phyloP scores from a whole-genome alignment of 2,329 filamentous ascomycete genomes.

The Colletotrichum lindemuthianum region DNA sequence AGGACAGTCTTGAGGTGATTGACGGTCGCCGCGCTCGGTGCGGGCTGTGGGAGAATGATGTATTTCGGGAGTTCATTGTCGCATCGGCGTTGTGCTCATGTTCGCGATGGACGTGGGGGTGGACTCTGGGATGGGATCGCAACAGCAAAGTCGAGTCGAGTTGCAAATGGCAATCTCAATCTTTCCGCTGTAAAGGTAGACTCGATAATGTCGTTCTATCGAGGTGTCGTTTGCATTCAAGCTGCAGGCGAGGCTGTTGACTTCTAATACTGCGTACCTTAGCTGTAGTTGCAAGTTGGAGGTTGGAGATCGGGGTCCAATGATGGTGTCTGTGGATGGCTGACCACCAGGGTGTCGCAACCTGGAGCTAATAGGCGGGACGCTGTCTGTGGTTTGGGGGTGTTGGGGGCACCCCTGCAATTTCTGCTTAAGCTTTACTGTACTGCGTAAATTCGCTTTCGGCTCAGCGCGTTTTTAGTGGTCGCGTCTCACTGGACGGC shows the following conservation, averaged over 20 bases:
- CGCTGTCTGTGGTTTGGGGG: not conserved
- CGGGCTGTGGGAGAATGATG: slow-evolving; percentile 59
- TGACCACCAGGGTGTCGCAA: not conserved
- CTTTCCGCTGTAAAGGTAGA: not conserved
- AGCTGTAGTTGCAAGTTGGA: not conserved
- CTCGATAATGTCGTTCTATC: not conserved
- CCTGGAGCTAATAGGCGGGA: slow-evolving; percentile 2
- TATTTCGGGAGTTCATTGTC: slow-evolving; percentile 61
- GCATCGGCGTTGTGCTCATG: slow-evolving; percentile 51
- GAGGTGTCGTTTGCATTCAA: not conserved
- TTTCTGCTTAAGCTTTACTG: slow-evolving; percentile 22
- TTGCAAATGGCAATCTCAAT: not conserved
- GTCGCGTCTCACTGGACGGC: slow-evolving; percentile 38
- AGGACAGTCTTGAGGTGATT: slow-evolving; percentile 73
- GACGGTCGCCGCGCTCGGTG: slow-evolving; percentile 59
- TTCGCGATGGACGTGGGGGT: slow-evolving; percentile 38
- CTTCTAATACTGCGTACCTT: no score
- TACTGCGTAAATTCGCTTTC: slow-evolving; percentile 3
- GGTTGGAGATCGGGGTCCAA: slow-evolving; percentile 15
- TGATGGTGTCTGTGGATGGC: slow-evolving; percentile 13
- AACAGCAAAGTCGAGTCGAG: not conserved
- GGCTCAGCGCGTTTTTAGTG: slow-evolving; percentile 33
- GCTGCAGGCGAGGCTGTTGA: slow-evolving; percentile 23
- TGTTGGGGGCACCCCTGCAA: slow-evolving; percentile 28
- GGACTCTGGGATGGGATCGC: slow-evolving; percentile 3